A percentile compares a stretch with the other conserved stretches of the same genome.
phyloP scores from a whole-genome alignment of 768 basidiomycete species.

The Trametopsis cervina region DNA sequence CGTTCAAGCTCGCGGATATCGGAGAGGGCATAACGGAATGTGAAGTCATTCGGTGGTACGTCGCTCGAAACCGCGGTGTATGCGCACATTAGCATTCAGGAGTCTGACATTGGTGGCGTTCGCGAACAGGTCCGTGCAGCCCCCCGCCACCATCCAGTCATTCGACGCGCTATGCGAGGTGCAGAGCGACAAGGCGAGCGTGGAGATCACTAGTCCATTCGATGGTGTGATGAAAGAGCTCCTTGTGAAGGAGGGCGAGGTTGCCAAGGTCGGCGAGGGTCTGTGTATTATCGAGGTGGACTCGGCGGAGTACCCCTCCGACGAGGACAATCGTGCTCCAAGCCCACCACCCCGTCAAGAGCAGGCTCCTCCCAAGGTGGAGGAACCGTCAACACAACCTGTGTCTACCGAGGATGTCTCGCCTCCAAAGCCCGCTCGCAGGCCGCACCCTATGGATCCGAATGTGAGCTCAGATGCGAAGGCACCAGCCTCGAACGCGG shows the following conservation, averaged over 20 bases:
- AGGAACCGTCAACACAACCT: neutral
- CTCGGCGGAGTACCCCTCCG: constrained; percentile 35
- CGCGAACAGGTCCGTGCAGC: constrained; percentile 68
- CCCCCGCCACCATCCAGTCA: constrained; percentile 40
- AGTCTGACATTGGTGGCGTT: too few species aligned
- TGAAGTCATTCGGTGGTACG: constrained; percentile 75
- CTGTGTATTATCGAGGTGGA: constrained; percentile 81
- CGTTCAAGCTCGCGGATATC: constrained; percentile 78
- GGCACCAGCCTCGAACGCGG: constrained; percentile 8
- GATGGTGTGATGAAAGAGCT: constrained; percentile 70
- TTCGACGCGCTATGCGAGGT: constrained; percentile 81
- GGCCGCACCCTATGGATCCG: constrained; percentile 62
- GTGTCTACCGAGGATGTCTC: neutral
- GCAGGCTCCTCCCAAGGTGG: constrained; percentile 1
- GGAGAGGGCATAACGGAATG: constrained; percentile 91
- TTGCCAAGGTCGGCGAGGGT: constrained; percentile 76
- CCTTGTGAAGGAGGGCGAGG: constrained; percentile 72
- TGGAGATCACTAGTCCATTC: constrained; percentile 85
- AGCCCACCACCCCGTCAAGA: constrained; percentile 8
- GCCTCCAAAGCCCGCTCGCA: constrained; percentile 14
- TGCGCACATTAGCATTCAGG: too few species aligned
- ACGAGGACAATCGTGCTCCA: constrained; percentile 6
- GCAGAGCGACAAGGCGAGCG: constrained; percentile 85
- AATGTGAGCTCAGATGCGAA: constrained; percentile 25
- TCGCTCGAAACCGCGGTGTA: too few species aligned